phyloP scores from a whole-genome alignment of 768 basidiomycete genomes.

The Naganishia friedmannii region DNA sequence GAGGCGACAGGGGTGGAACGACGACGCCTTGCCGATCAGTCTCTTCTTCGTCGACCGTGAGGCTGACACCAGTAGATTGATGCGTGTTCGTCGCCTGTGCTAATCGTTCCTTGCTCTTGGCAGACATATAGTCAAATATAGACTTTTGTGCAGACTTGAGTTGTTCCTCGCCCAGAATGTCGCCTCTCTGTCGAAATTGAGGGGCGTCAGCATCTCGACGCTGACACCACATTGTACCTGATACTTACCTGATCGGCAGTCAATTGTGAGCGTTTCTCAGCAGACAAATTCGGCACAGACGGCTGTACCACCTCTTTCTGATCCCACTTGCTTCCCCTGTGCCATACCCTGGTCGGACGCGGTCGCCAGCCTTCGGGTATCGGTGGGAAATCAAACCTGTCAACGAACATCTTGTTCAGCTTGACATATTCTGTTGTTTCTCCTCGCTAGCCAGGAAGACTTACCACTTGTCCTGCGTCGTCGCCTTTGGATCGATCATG shows the following conservation, averaged over 20 bases:
- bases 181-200: conserved; percentile 63
- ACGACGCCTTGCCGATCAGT: conserved; percentile 53
- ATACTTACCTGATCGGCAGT: conserved; percentile 69
- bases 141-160: conserved; percentile 65
- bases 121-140: conserved; percentile 89
- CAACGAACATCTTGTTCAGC: background rate
- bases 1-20: conserved; percentile 67
- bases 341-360: conserved; percentile 75
- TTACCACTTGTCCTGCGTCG: conserved; percentile 51
- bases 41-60: conserved; percentile 38
- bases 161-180: conserved; percentile 75
- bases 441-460: conserved; percentile 2
- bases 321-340: conserved; percentile 40
- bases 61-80: conserved; percentile 28
- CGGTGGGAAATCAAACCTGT: conserved; percentile 78
- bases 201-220: background rate
- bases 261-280: conserved; percentile 58
- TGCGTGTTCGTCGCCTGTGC: conserved; percentile 41
- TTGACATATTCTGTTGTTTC: background rate
- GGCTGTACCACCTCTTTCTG: conserved; percentile 36
- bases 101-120: conserved; percentile 86
- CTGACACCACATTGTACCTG: background rate
- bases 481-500: conserved; percentile 56
- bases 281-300: conserved; percentile 28
- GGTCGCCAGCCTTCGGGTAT: conserved; percentile 82